phyloP scores from a whole-genome alignment of 768 basidiomycete species.

The Mrakia hoshinonis region DNA sequence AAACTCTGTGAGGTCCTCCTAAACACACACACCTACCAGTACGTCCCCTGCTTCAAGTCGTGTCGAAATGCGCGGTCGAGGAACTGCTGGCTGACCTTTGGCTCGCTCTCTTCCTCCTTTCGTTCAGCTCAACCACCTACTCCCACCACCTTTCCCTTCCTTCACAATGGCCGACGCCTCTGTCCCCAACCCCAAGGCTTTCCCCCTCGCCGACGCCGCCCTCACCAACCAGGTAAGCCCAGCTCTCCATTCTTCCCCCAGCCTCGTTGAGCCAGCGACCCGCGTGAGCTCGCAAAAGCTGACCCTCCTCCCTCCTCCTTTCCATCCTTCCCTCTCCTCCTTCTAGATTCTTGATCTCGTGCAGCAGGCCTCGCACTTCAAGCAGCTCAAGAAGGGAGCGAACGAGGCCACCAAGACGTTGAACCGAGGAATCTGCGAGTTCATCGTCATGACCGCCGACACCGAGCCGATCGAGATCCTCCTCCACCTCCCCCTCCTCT shows the following conservation, averaged over 20 bases:
- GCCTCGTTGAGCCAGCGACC: not conserved
- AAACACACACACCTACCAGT: no score
- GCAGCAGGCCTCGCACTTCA: conserved; percentile 92
- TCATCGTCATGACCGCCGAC: conserved; percentile 88
- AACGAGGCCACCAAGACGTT: conserved; percentile 99
- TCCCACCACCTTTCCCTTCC: not conserved
- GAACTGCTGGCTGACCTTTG: no score
- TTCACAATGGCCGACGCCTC: conserved; percentile 32
- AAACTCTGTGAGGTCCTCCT: no score
- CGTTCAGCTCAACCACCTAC: not conserved
- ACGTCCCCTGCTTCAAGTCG: no score
- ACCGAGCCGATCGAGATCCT: conserved; percentile 97
- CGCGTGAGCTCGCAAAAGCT: not conserved
- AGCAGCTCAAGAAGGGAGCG: conserved; percentile 96
- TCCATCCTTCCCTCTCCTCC: not conserved
- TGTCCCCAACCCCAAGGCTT: conserved; percentile 65
- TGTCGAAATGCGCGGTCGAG: no score
- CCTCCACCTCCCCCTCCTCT: conserved; percentile 89
- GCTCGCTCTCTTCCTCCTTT: not conserved
- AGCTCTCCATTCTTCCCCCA: not conserved
- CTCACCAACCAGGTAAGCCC: conserved; percentile 77
- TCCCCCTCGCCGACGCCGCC: conserved; percentile 73
- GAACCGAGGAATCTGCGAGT: conserved; percentile 54
- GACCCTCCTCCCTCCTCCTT: not conserved
- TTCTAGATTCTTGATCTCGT: conserved; percentile 84